Evolutionary conservation across 371 early-diverging fungal species (phyloP), one percentile per base, ranked within the genome.

Genomic region (Mucor irregularis): DNA sequence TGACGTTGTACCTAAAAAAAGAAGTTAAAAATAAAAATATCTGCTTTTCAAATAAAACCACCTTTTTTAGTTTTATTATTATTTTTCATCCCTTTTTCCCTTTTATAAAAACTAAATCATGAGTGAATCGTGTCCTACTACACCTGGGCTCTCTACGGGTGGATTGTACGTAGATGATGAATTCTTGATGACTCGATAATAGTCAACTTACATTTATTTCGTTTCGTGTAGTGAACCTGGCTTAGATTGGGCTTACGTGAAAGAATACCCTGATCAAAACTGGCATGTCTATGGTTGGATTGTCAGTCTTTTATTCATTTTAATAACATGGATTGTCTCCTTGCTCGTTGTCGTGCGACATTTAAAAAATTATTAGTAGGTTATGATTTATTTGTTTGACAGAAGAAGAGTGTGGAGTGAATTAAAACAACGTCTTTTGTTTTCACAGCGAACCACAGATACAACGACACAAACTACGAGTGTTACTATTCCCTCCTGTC

Each of bases 251-350:
- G 7, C 46, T 45, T 58, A 34, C 10, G 42, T 64, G 8, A 58
- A 35, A 39, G 38, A 30, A n/a, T 17, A 64, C 21, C 64, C 64
- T 3, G 44, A 42, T 37, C 49, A 54, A 16, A 73, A 73, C 35
- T 72, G 72, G 79, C 79, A 78, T 64, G 60, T 78, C 14, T 68
- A 67, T 53, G 79, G 79, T 3, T 78, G 79, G 79, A 26, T 71
- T 11, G 64, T 68, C 5, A 75, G 69, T 35, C 39, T 69, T 3
- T 26, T 68, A 1, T 51, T 76, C n/a, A 37, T 73, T n/a, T 34
- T 56, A 13, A 53, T 73, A 24, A 75, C 53, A 26, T 75, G 76
- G 76, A 68, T 71, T 13, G 60, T 73, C 2, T 26, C 74, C 5
- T 19, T 71, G 0, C 34, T 44, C 4, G 65, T 57, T 11, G 61